Percentiles rank a stretch among this genome's conserved stretches.
phyloP scores from a whole-genome alignment of 2,329 filamentous ascomycete species.

The Metarhizium anisopliae region DNA sequence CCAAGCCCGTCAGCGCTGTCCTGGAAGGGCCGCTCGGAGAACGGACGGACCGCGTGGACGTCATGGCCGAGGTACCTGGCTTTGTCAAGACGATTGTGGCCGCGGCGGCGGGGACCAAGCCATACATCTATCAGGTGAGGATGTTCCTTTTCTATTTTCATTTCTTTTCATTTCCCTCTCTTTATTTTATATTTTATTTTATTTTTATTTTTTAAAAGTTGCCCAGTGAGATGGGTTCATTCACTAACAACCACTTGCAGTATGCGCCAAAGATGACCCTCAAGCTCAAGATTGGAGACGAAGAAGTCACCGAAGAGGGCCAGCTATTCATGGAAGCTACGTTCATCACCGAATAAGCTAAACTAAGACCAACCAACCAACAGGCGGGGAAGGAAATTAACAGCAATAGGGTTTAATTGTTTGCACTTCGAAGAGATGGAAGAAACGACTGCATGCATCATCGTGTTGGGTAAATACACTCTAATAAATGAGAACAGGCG shows the following conservation, averaged over 20 bases:
- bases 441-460: constrained; percentile 7
- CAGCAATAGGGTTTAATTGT: not conserved
- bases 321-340: constrained; percentile 80
- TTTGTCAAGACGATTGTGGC: constrained; percentile 94
- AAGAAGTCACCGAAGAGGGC: constrained; percentile 71
- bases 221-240: too few species aligned
- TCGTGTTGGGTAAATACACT: constrained; percentile 10
- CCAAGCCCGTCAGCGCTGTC: constrained; percentile 59
- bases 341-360: constrained; percentile 66
- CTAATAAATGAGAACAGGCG: constrained; percentile 11
- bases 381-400: not conserved
- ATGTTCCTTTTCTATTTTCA: not conserved
- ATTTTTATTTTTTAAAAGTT: not conserved
- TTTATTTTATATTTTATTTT: not conserved
- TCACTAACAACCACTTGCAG: constrained; percentile 32
- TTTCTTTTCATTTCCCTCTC: not conserved
- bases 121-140: constrained; percentile 91
- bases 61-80: constrained; percentile 92
- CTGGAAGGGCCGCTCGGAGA: constrained; percentile 61
- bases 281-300: constrained; percentile 77
- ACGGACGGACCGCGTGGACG: constrained; percentile 70
- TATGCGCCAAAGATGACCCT: constrained; percentile 64
- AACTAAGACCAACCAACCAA: not conserved
- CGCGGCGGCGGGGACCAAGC: constrained; percentile 81
- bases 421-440: constrained; percentile 4